These are phyloP conservation scores for Globisporangium spinosum DNA, from an alignment of 352 stramenopile genomes.

Conservation along the genomic window DNA sequence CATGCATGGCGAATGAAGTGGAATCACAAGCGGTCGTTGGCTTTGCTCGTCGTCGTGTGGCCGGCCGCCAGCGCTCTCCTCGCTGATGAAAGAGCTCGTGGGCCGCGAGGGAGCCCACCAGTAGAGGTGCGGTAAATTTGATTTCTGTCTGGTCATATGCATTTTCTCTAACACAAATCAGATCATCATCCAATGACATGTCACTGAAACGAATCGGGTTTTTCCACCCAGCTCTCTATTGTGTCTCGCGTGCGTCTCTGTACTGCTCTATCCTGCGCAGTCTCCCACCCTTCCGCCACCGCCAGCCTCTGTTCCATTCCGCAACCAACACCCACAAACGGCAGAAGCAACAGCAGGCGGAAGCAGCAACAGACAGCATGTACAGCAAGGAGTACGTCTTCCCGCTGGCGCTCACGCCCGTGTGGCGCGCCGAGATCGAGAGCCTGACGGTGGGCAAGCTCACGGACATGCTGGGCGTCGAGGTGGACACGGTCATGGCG, in stretches of 20 bases:
- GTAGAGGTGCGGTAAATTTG: too few species aligned
- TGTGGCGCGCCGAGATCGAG: slow-evolving; percentile 59
- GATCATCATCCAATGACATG: neutral
- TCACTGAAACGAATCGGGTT: neutral
- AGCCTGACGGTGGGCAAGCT: slow-evolving; percentile 47
- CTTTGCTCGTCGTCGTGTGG: neutral
- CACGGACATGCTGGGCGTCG: slow-evolving; percentile 74
- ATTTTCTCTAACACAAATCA: neutral
- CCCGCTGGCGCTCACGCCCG: slow-evolving; percentile 45
- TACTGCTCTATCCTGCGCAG: neutral
- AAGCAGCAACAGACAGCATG: slow-evolving; percentile 15
- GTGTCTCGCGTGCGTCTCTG: neutral
- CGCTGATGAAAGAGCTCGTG: too few species aligned
- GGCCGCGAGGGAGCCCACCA: too few species aligned
- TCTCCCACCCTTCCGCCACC: neutral
- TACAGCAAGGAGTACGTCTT: slow-evolving; percentile 57
- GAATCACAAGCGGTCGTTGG: neutral
- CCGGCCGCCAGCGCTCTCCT: neutral
- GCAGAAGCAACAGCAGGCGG: neutral
- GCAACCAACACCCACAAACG: slow-evolving; percentile 4
- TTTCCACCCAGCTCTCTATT: neutral
- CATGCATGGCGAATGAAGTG: neutral
- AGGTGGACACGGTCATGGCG: slow-evolving; percentile 85
- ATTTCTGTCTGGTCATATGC: too few species aligned
- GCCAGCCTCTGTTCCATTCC: slow-evolving; percentile 10